Percentiles rank a stretch among this genome's conserved stretches.
phyloP scores from a whole-genome alignment of 2,329 filamentous ascomycete genomes.

The Neofusicoccum laricinum region DNA sequence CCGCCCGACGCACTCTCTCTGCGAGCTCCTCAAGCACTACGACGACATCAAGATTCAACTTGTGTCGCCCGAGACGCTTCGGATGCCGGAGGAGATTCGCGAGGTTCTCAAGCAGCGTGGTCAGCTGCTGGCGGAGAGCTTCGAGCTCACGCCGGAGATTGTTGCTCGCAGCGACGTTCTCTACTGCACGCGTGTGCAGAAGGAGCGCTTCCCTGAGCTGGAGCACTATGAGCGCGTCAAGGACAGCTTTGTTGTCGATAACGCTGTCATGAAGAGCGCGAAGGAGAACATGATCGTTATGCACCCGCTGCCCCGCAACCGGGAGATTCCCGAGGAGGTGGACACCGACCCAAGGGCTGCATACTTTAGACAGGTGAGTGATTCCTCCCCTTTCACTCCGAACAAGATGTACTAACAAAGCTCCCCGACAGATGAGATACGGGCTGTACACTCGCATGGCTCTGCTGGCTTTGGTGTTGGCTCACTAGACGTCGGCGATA shows the following conservation, averaged over 20 bases:
- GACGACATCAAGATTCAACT: constrained; percentile 83
- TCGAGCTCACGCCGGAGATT: constrained; percentile 81
- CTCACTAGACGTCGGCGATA: constrained; percentile 33
- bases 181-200: constrained; percentile 96
- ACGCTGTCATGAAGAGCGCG: constrained; percentile 82
- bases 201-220: constrained; percentile 84
- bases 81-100: constrained; percentile 72
- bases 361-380: constrained; percentile 96
- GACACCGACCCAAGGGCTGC: constrained; percentile 96
- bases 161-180: constrained; percentile 84
- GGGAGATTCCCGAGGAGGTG: constrained; percentile 91
- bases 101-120: constrained; percentile 69
- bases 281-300: constrained; percentile 93
- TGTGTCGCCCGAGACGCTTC: constrained; percentile 75
- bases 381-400: not conserved
- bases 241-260: constrained; percentile 85
- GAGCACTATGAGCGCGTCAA: constrained; percentile 83
- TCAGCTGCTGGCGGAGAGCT: constrained; percentile 73
- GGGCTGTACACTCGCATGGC: constrained; percentile 98
- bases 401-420: constrained; percentile 40
- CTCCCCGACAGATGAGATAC: constrained; percentile 76
- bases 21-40: constrained; percentile 93
- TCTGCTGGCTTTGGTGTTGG: constrained; percentile 89
- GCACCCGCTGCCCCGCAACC: constrained; percentile 91
- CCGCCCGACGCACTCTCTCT: constrained; percentile 89